Base-by-base conservation (phyloP, 306 rosid genomes). In the Gastrolobium villosum region DNA sequence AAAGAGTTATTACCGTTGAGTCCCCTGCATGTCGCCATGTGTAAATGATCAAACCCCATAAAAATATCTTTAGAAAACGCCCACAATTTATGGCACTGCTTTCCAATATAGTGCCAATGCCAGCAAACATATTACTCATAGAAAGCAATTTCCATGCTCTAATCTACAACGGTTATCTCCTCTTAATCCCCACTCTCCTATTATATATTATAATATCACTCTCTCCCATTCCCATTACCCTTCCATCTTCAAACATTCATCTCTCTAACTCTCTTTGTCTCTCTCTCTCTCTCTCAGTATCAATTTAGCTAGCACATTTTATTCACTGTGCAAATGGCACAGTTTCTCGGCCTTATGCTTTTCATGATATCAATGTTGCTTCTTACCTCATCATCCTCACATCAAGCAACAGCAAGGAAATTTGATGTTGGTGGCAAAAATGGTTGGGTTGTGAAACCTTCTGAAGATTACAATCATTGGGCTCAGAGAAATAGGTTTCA, bases 391-490 rank as follows among this genome's bases (percentile, higher is more conserved):
- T 71, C 81, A 46, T 0, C 64, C 0, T 59, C 80, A 0, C 78
- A 79, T 60, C 70, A 80, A 66, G 87, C 84, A 35, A 5, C 4
- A 13, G 66, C 85, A 15, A 43, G 30, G 54, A 65, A 77, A 3
- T 89, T 82, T 77, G 4, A 10, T 4, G 92, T 93, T 35, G 94
- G 97, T 57, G 93, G 92, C 20, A 86, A 76, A 77, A 82, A 91
- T 65, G 98, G 97, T 2, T 93, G 98, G 98, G 88, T 79, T 11
- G 53, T 64, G 34, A 87, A 87, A 56, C 93, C 96, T 54, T 83
- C 90, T 3, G 88, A 86, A 70, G 72, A 26, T 5, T 93, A 86
- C 81, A 69, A 37, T 52, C 87, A 81, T 7, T 91, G 97, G 97
- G 90, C 98, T 68, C 73, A 75, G 6, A 70, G 83, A 20, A 83